Conservation (phyloP, 441 rosid species). For the Brassica hybrid region DNA sequence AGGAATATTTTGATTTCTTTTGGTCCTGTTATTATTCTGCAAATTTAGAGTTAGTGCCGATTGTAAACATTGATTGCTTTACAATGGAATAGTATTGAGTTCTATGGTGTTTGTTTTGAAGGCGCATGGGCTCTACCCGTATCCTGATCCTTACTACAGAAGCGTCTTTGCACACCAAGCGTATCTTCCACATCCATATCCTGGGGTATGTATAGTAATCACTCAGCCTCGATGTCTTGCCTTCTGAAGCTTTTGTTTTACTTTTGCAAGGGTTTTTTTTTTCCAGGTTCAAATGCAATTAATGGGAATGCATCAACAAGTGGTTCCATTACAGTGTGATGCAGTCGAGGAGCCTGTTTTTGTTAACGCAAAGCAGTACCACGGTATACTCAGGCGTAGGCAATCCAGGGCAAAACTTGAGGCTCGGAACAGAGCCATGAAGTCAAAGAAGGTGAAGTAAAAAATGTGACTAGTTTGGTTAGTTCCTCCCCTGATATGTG, state of each 20-base stretch:
- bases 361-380: constrained; percentile 96
- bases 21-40: not conserved
- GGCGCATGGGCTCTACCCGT: constrained; percentile 82
- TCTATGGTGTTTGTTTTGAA: constrained; percentile 40
- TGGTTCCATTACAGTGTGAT: constrained; percentile 89
- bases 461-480: constrained; percentile 7
- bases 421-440: constrained; percentile 62
- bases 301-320: constrained; percentile 97
- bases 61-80: constrained; percentile 7
- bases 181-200: constrained; percentile 78
- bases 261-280: constrained; percentile 3
- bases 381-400: constrained; percentile 91
- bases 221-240: constrained; percentile 16
- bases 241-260: constrained; percentile 13
- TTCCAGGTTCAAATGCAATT: constrained; percentile 85
- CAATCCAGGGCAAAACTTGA: constrained; percentile 94
- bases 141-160: constrained; percentile 92
- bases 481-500: not conserved
- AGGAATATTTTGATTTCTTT: constrained; percentile 8
- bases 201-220: constrained; percentile 75
- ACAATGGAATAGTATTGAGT: not conserved
- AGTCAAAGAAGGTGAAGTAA: constrained; percentile 71
- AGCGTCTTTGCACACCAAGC: constrained; percentile 86
- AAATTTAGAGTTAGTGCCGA: constrained; percentile 1
- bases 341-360: constrained; percentile 95